phyloP scores from a whole-genome alignment of 257 asterid genomes.

The Schizonepeta tenuifolia region DNA sequence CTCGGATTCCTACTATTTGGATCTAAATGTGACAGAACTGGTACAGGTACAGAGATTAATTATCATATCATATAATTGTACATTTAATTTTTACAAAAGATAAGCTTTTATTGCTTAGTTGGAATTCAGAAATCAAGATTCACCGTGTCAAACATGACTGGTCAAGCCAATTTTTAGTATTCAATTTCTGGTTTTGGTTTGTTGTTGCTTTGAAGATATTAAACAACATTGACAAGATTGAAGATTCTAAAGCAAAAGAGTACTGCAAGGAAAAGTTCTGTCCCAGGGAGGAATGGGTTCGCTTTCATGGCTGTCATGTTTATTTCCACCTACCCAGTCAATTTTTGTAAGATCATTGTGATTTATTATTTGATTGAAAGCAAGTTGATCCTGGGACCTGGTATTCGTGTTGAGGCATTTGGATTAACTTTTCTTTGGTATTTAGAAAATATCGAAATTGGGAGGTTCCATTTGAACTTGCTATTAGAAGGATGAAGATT shows the following conservation, averaged over 20 bases:
- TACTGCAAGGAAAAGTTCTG: conserved; percentile 75
- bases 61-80: conserved; percentile 22
- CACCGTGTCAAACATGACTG: conserved; percentile 26
- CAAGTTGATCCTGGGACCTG: conserved; percentile 25
- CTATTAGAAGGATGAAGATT: conserved; percentile 78
- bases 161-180: conserved; percentile 22
- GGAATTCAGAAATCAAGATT: conserved; percentile 17
- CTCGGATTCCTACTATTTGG: conserved; percentile 76
- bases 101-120: conserved; percentile 9
- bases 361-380: conserved; percentile 22
- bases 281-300: conserved; percentile 81
- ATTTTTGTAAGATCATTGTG: conserved; percentile 50
- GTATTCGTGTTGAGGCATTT: conserved; percentile 28
- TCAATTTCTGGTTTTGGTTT: conserved; percentile 29
- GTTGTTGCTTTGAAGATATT: conserved; percentile 58
- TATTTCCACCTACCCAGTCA: conserved; percentile 65
- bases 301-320: conserved; percentile 76
- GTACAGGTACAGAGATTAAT: conserved; percentile 57
- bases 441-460: conserved; percentile 50
- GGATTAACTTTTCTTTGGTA: conserved; percentile 27
- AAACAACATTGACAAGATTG: conserved; percentile 46
- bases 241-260: conserved; percentile 52
- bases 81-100: conserved; percentile 15
- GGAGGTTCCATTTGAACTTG: conserved; percentile 64
- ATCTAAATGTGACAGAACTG: conserved; percentile 62